Conservation (phyloP, 192 early-diverging fungal genomes). For the Funneliformis geosporum region DNA sequence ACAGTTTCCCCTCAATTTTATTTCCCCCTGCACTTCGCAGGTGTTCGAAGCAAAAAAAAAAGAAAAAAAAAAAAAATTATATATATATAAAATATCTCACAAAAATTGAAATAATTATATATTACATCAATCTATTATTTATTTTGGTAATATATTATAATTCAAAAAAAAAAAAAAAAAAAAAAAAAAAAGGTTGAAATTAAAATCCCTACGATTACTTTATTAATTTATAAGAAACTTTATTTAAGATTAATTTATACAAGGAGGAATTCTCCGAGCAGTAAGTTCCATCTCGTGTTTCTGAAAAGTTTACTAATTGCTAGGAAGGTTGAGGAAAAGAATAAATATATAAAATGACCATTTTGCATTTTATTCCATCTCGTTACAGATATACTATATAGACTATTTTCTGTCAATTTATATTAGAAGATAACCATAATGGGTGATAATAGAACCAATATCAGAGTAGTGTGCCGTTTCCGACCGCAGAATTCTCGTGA, state of each 20-base stretch:
- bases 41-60: conserved; percentile 21
- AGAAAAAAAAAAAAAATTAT: neutral
- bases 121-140: too few species aligned
- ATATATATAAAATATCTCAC: neutral
- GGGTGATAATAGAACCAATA: conserved; percentile 63
- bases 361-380: neutral
- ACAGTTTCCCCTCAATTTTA: conserved; percentile 1
- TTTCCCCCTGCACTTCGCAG: conserved; percentile 11
- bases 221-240: neutral
- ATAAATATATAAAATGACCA: too few species aligned
- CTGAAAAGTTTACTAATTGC: neutral
- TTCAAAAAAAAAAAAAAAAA: too few species aligned
- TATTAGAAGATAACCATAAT: conserved; percentile 1
- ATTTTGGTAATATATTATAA: too few species aligned
- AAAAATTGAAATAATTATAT: neutral
- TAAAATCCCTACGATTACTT: neutral
- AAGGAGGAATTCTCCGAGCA: neutral
- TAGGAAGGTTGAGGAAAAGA: too few species aligned
- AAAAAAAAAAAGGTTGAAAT: neutral
- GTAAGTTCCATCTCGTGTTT: conserved; percentile 8
- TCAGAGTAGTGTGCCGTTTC: conserved; percentile 97
- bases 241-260: conserved; percentile 5
- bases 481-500: conserved; percentile 93
- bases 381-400: neutral
- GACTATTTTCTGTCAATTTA: neutral